phyloP scores from a whole-genome alignment of 1,284 basidiomycete genomes.

The Trametes pubescens region DNA sequence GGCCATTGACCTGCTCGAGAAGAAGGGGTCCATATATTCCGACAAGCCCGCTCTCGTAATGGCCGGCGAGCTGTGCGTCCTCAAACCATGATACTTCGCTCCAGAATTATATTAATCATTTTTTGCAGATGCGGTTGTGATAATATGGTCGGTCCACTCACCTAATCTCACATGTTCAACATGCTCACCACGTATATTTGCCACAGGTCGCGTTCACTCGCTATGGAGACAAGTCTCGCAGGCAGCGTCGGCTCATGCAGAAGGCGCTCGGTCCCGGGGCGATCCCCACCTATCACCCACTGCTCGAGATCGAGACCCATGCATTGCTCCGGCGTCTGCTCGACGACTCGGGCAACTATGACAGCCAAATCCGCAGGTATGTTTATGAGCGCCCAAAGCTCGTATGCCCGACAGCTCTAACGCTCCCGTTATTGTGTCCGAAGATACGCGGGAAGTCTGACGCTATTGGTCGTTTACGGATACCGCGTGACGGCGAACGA shows the following conservation, averaged over 20 bases:
- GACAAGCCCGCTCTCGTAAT: constrained; percentile 75
- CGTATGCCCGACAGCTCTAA: background rate
- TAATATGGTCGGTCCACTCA: constrained; percentile 57
- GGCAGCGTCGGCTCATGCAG: constrained; percentile 70
- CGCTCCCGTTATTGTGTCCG: no score
- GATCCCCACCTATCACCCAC: constrained; percentile 63
- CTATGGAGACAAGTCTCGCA: constrained; percentile 67
- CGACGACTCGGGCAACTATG: constrained; percentile 41
- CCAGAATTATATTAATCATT: background rate
- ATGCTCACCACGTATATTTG: background rate
- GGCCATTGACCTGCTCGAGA: constrained; percentile 68
- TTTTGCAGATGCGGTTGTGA: constrained; percentile 64
- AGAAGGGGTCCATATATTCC: constrained; percentile 70
- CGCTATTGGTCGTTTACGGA: constrained; percentile 69
- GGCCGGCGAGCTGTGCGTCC: constrained; percentile 58
- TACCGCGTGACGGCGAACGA: constrained; percentile 59
- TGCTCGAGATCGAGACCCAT: constrained; percentile 58
- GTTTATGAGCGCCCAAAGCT: background rate
- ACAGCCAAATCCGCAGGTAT: constrained; percentile 40
- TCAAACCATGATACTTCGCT: background rate
- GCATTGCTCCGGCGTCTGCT: constrained; percentile 42
- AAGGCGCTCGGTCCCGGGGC: constrained; percentile 60
- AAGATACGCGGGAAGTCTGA: constrained; percentile 66
- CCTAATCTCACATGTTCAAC: background rate
- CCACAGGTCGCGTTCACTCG: constrained; percentile 68